phyloP scores from a whole-genome alignment of 345 rosid species.

The Arabidopsis thaliana region TAIR10.1 NC_003070.9:3262001-3262500 shows the following conservation, averaged over 20 bases:
- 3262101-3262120: too few relatives aligned
- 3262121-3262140: too few relatives aligned
- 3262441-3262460: background rate
- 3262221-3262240: too few relatives aligned
- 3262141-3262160: too few relatives aligned
- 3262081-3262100: too few relatives aligned
- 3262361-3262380: slow-evolving; percentile 18
- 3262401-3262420: slow-evolving; percentile 41
- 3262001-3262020: slow-evolving; percentile 57
- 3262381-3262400: slow-evolving; percentile 42
- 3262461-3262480: background rate
- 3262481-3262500: slow-evolving; percentile 2
- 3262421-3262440: slow-evolving; percentile 19
- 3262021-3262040: slow-evolving; percentile 60
- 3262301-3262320: background rate
- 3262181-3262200: too few relatives aligned
- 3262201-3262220: too few relatives aligned
- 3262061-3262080: too few relatives aligned
- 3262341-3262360: background rate
- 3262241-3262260: too few relatives aligned
- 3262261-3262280: too few relatives aligned
- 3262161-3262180: too few relatives aligned
- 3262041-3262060: slow-evolving; percentile 6
- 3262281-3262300: too few relatives aligned
- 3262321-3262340: background rate